Evolutionary conservation across 1,139 yeast genomes (phyloP), one percentile per base, ranked within the genome.

Genomic region (Candida sanyaensis): DNA sequence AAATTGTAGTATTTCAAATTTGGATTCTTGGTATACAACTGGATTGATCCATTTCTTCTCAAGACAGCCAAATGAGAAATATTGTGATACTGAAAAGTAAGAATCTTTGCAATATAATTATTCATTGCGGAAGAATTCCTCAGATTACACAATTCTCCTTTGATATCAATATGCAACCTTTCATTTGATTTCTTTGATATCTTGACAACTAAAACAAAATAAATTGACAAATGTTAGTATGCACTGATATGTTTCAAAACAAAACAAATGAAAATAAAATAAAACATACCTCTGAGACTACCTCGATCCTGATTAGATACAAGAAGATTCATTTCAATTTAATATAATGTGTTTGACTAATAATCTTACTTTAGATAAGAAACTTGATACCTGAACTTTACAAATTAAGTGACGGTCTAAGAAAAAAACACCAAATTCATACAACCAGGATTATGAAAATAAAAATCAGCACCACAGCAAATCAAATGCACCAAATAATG

Each of bases 41-140:
- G 75, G 31, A 71, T 60, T 33, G 67, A 49, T 6, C 73, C 73
- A n/a, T 57, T 54, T 32, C 57, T 58, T 39, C 72, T 55, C 27
- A 65, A 70, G 4, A 69, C 42, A 8, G 61, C 66, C 48, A 69
- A 51, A 51, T 63, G 68, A 21, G 50, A 46, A 43, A 55, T 57
- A 30, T 54, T 51, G 17, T 61, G 61, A 46, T 60, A 59, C 32
- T 49, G 48, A 43, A 66, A 64, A 29, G 55, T 54, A 36, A 63
- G 50, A 36, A 63, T 52, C 43, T 59, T 59, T 31, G 60, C 63
- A 12, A 59, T 56, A 41, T 57, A 58, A 44, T 60, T 58, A 8
- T 54, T 58, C 28, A 30, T 10, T n/a, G 27, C 29, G 29, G 11
- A 29, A 39, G 27, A 11, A 17, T 47, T 50, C 10, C 56, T 58